These are phyloP conservation scores for Rhodotorula glutinis DNA, from an alignment of 1,284 basidiomycete genomes.

Conservation along the genomic window DNA sequence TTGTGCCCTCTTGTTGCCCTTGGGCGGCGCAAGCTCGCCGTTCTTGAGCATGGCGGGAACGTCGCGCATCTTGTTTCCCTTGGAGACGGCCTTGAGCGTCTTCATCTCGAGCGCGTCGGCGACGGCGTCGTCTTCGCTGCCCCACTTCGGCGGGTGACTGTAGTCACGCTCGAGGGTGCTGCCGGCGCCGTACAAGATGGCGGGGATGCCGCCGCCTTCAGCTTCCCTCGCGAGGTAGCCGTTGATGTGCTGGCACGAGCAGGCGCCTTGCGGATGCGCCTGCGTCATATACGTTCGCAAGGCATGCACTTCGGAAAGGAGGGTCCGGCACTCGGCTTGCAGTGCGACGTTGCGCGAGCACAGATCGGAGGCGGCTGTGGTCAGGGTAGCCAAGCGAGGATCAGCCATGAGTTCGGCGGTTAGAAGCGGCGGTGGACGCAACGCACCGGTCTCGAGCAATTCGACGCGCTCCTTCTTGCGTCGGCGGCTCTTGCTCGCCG, in stretches of 20 bases:
- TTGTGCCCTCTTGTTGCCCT: neutral
- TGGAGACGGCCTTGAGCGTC: neutral
- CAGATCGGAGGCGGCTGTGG: slow-evolving; percentile 23
- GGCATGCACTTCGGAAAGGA: slow-evolving; percentile 26
- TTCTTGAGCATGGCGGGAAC: neutral
- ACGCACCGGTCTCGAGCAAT: slow-evolving; percentile 28
- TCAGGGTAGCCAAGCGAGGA: too few relatives aligned
- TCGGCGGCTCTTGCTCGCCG: slow-evolving; percentile 31
- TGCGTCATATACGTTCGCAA: slow-evolving; percentile 24
- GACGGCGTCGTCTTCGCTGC: slow-evolving; percentile 18
- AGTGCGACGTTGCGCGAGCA: slow-evolving; percentile 20
- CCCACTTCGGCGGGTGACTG: slow-evolving; percentile 16
- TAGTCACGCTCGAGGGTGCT: slow-evolving; percentile 21
- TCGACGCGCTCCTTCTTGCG: slow-evolving; percentile 34
- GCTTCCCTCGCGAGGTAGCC: slow-evolving; percentile 31
- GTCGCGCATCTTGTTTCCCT: neutral
- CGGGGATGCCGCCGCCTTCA: slow-evolving; percentile 29
- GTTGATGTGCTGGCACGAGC: slow-evolving; percentile 29
- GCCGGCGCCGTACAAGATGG: slow-evolving; percentile 29
- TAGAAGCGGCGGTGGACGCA: neutral
- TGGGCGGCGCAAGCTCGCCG: neutral
- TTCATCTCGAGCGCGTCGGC: neutral
- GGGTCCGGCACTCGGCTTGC: slow-evolving; percentile 26
- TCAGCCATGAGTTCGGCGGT: too few relatives aligned
- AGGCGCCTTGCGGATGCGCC: slow-evolving; percentile 21